Evolutionary conservation across 2,329 filamentous ascomycete genomes (phyloP), one percentile per base, ranked within the genome.

Genomic region (Didymella keratinophila): DNA sequence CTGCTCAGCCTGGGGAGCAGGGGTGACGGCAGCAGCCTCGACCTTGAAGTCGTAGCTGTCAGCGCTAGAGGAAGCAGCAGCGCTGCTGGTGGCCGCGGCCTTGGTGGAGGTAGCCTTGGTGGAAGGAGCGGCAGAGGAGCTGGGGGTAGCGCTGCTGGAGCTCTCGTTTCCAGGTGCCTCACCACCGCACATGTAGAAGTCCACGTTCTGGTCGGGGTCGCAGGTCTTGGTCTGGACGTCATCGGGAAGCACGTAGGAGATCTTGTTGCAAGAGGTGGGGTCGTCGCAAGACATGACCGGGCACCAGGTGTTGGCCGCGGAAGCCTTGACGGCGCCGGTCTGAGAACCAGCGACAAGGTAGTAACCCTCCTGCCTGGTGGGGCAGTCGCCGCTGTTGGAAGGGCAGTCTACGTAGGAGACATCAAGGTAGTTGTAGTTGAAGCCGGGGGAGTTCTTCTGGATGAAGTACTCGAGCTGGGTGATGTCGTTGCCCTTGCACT

Each of bases 381-480:
- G 76, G 68, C 76, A 78, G 43, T 72, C 63, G 10, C 18, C 42
- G 21, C 18, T 39, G 12, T 42, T 34, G 30, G 28, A 55, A 30
- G 58, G 56, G 62, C 76, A 78, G 56, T 78, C 72, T 20, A 78
- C 75, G 48, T 75, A 76, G 23, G 75, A 78, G 12, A 78, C 71
- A 58, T 78, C 76, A 43, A 77, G 71, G 58, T 70, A 77, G 66
- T 77, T 73, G 50, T 49, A 61, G 25, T 52, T 48, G 55, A 58
- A 71, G 7, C 32, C 47, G 5, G 45, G 27, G 9, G 51, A 52
- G 18, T 56, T 52, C 32, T 62, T 61, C 41, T 62, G 34, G 44
- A 72, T 63, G 60, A 66, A 76, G 71, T 79, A 79, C 62, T 79
- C 77, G 42, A 78, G 60, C 54, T 79, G 77, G 0, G 70, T 69